These are phyloP conservation scores for Metarhizium brunneum DNA, from an alignment of 2,329 filamentous ascomycete species.

Conservation along the genomic window DNA sequence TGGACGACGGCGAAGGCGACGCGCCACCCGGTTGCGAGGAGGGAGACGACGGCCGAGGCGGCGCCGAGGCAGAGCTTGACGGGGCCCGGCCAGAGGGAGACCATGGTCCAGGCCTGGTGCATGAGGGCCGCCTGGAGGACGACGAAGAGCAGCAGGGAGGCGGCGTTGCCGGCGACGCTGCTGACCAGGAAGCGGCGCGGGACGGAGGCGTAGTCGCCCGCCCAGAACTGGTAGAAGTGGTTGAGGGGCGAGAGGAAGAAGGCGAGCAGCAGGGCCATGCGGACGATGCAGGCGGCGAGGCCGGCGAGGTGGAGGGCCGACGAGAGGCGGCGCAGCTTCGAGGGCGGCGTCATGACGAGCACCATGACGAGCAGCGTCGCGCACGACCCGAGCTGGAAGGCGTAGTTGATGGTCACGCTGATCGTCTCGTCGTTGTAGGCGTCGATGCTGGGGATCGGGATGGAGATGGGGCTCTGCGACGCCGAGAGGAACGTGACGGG, in stretches of 20 bases:
- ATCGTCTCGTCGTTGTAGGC: constrained; percentile 20
- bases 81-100: constrained; percentile 34
- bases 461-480: constrained; percentile 18
- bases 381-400: constrained; percentile 60
- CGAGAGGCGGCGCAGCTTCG: constrained; percentile 55
- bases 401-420: constrained; percentile 51
- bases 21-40: constrained; percentile 22
- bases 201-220: constrained; percentile 44
- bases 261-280: constrained; percentile 45
- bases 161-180: constrained; percentile 29
- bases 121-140: constrained; percentile 38
- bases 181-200: constrained; percentile 23
- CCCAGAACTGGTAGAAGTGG: constrained; percentile 51
- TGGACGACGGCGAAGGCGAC: constrained; percentile 28
- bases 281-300: constrained; percentile 51
- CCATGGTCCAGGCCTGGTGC: constrained; percentile 43
- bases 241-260: constrained; percentile 53
- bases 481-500: constrained; percentile 23
- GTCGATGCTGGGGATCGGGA: constrained; percentile 26
- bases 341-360: constrained; percentile 53
- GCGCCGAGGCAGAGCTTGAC: constrained; percentile 22
- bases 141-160: constrained; percentile 34
- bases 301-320: constrained; percentile 57
- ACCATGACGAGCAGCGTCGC: constrained; percentile 56
- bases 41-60: constrained; percentile 26